Percentiles rank a stretch among this genome's conserved stretches.
phyloP scores from a whole-genome alignment of 257 asterid species.

The Solanum etuberosum region DNA sequence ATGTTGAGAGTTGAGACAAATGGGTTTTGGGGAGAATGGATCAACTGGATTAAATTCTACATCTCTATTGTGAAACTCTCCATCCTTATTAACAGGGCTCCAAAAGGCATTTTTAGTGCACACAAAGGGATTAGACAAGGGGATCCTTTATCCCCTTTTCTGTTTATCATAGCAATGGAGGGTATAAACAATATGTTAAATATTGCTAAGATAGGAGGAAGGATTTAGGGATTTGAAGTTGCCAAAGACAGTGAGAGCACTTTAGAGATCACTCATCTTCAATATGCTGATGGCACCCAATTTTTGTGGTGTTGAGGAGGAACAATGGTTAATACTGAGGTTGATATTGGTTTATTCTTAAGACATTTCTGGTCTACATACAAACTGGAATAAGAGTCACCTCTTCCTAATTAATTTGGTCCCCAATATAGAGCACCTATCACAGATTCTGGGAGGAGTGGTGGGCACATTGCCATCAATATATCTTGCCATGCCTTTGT shows the following conservation, averaged over 20 bases:
- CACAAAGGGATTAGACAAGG: neutral
- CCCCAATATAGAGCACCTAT: neutral
- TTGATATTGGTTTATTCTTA: neutral
- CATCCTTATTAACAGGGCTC: neutral
- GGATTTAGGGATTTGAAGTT: neutral
- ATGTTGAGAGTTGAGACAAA: neutral
- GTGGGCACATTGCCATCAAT: neutral
- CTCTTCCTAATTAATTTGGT: neutral
- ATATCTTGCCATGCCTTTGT: neutral
- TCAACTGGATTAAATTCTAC: neutral
- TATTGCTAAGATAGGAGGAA: neutral
- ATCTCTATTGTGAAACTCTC: neutral
- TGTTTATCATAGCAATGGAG: neutral
- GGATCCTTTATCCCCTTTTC: neutral
- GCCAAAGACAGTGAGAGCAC: neutral
- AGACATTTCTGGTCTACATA: neutral
- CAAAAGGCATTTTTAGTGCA: neutral
- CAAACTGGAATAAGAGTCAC: neutral
- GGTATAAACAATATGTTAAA: neutral
- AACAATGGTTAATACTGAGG: neutral
- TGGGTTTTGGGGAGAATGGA: neutral
- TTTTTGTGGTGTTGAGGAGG: neutral
- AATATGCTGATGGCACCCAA: neutral
- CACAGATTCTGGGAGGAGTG: neutral
- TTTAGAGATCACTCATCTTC: neutral